Conservation (phyloP, 108 stramenopile genomes). For the Asterionellopsis glacialis region DNA sequence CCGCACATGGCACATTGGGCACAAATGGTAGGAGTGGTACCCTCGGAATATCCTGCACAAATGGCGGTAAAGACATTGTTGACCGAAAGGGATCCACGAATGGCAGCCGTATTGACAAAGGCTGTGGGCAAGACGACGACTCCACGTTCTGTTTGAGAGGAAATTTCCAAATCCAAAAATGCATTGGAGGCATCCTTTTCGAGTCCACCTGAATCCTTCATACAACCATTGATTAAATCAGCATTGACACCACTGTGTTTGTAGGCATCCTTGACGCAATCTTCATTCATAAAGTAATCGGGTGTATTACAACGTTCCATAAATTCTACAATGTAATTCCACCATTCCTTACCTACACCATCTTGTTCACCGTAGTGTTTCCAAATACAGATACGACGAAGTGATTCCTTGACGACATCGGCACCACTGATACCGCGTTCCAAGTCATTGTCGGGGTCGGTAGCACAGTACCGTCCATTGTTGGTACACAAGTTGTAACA, state of each 20-base stretch:
- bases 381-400: constrained; percentile 87
- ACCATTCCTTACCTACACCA: constrained; percentile 76
- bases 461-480: constrained; percentile 88
- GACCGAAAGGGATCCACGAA: constrained; percentile 71
- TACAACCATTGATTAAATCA: constrained; percentile 70
- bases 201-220: constrained; percentile 77
- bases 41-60: constrained; percentile 80
- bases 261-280: constrained; percentile 80
- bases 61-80: constrained; percentile 84
- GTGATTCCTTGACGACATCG: constrained; percentile 81
- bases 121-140: constrained; percentile 79
- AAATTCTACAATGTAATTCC: constrained; percentile 88
- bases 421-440: constrained; percentile 68
- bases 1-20: constrained; percentile 28
- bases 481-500: constrained; percentile 89
- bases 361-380: constrained; percentile 49
- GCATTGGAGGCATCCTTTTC: constrained; percentile 46
- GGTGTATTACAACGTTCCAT: constrained; percentile 36
- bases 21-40: constrained; percentile 74
- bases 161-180: constrained; percentile 69
- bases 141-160: constrained; percentile 39
- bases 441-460: constrained; percentile 80
- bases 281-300: constrained; percentile 62
- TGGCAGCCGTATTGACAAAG: constrained; percentile 85
- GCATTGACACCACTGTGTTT: constrained; percentile 55